These are phyloP conservation scores for Cyclospora cayetanensis DNA, from an alignment of 169 alveolate species.

Conservation along the genomic window DNA sequence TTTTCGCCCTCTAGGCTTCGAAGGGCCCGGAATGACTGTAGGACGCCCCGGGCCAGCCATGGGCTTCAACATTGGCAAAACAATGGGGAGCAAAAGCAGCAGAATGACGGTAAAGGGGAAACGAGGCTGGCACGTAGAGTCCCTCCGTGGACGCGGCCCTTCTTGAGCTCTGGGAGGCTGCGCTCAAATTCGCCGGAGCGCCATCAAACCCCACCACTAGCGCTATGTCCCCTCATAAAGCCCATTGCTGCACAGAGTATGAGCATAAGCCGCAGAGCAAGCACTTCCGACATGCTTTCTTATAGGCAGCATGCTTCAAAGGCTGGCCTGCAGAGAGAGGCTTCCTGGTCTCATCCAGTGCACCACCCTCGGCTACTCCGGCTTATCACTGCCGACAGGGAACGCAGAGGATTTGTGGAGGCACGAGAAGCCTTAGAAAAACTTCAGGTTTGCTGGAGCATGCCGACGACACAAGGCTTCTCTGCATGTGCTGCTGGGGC, in stretches of 20 bases:
- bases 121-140: background rate
- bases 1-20: background rate
- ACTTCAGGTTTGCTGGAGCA: background rate
- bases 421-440: background rate
- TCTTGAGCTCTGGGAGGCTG: conserved; percentile 9
- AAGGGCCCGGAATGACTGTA: background rate
- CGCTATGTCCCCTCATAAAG: background rate
- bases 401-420: background rate
- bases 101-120: background rate
- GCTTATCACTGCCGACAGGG: background rate
- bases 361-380: background rate
- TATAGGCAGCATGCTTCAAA: background rate
- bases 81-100: background rate
- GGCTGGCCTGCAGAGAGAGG: background rate
- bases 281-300: conserved; percentile 14
- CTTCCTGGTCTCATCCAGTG: background rate
- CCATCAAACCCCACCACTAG: background rate
- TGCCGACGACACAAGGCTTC: background rate
- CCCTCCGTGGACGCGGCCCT: conserved; percentile 22
- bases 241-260: background rate
- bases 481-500: background rate
- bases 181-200: background rate
- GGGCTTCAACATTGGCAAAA: background rate
- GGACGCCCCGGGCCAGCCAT: background rate
- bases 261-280: background rate